Conservation (phyloP, 345 rosid species). For the Psidium friedrichsthalianum region DNA sequence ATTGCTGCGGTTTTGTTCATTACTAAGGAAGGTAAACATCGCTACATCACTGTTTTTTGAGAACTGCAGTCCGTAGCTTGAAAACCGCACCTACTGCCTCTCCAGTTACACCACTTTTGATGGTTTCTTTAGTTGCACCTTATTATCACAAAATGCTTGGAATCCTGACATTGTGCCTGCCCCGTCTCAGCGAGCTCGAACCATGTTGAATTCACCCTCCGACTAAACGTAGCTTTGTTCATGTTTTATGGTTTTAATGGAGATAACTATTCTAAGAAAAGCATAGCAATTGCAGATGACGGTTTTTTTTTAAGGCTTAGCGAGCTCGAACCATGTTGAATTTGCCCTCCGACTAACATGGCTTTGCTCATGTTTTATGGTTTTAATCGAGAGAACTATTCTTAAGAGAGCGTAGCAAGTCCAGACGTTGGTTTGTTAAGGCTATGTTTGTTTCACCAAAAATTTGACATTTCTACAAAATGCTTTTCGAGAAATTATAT, state of each 20-base stretch:
- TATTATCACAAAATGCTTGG: not conserved
- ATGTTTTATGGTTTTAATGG: not conserved
- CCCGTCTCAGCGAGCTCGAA: not conserved
- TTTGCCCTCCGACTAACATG: not conserved
- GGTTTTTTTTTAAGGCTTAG: no score
- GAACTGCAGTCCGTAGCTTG: not conserved
- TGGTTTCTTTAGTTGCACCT: not conserved
- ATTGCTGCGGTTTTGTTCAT: not conserved
- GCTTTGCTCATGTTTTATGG: not conserved
- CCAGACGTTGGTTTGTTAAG: not conserved
- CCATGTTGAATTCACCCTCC: not conserved
- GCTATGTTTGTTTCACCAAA: rapidly evolving
- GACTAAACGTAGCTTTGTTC: not conserved
- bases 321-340: not conserved
- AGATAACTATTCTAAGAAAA: not conserved
- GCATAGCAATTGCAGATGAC: no score
- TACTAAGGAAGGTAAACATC: not conserved
- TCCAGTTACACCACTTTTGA: not conserved
- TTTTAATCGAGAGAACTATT: not conserved
- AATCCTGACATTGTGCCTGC: not conserved
- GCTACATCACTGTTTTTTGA: not conserved
- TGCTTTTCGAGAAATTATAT: not conserved
- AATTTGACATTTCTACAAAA: not conserved
- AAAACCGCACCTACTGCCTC: not conserved
- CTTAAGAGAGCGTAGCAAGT: not conserved